Conservation (phyloP, 352 stramenopile genomes). For the Sclerospora graminicola region DNA sequence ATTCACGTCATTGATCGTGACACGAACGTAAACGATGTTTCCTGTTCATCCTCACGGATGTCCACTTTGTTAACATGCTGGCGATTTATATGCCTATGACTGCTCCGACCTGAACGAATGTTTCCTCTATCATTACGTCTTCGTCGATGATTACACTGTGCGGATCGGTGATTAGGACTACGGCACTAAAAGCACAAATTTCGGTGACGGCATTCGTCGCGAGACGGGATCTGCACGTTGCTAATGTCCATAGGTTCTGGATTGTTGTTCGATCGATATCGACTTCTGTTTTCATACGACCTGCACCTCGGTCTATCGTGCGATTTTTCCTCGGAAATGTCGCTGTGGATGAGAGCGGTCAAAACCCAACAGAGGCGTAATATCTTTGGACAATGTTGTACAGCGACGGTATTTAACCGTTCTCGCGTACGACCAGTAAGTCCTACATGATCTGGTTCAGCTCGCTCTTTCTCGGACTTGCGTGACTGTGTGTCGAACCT, state of each 20-base stretch:
- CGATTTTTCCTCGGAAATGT: background rate
- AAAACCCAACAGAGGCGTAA: background rate
- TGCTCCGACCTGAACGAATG: background rate
- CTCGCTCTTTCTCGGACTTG: too few species aligned
- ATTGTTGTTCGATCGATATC: background rate
- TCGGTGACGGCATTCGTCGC: conserved; percentile 1
- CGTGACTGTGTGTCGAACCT: too few species aligned
- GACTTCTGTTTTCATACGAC: conserved; percentile 2
- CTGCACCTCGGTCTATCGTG: conserved; percentile 1
- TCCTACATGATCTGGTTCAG: background rate
- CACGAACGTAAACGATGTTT: background rate
- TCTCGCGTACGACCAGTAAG: background rate
- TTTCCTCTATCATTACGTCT: background rate
- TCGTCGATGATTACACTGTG: background rate
- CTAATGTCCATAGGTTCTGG: conserved; percentile 6
- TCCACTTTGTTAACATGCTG: background rate
- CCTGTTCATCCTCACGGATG: background rate
- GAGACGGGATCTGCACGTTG: conserved; percentile 3
- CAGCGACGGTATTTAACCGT: background rate
- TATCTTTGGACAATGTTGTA: background rate
- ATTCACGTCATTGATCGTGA: background rate
- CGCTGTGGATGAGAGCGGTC: background rate
- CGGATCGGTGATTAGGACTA: background rate
- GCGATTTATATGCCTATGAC: background rate
- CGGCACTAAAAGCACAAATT: conserved; percentile 5